Percentiles rank a stretch among this genome's conserved stretches.
Evolutionary conservation across 2,329 filamentous ascomycete species (phyloP).

Genomic region (Penicillium sp.): DNA sequence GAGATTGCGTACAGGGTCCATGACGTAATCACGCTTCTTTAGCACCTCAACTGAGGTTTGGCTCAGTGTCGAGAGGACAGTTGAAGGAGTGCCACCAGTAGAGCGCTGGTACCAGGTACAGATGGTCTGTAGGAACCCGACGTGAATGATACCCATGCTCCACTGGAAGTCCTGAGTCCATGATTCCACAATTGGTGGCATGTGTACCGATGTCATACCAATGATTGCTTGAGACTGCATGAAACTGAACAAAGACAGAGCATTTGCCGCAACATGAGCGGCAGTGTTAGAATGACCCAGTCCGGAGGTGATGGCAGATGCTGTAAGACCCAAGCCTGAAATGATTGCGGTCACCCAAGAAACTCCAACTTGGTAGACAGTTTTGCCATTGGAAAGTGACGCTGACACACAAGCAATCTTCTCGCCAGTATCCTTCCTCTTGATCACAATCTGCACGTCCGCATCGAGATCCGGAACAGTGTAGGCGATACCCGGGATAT

Average conservation of each 20-base stretch:
- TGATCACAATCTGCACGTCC: slow-evolving; percentile 78
- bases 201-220: slow-evolving; percentile 75
- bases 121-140: slow-evolving; percentile 83
- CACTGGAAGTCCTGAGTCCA: slow-evolving; percentile 99
- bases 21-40: slow-evolving; percentile 55
- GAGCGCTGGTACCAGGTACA: slow-evolving; percentile 95
- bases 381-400: slow-evolving; percentile 84
- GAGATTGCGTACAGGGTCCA: slow-evolving; percentile 30
- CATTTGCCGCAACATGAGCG: slow-evolving; percentile 90
- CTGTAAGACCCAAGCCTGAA: slow-evolving; percentile 76
- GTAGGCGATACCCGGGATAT: slow-evolving; percentile 83
- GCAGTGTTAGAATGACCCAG: slow-evolving; percentile 92
- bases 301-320: slow-evolving; percentile 85
- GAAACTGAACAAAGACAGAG: slow-evolving; percentile 89
- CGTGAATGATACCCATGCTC: slow-evolving; percentile 92
- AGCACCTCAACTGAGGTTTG: slow-evolving; percentile 81
- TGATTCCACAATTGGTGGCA: slow-evolving; percentile 83
- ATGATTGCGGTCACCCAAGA: slow-evolving; percentile 89
- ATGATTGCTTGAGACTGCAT: slow-evolving; percentile 94
- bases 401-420: slow-evolving; percentile 86
- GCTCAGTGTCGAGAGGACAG: slow-evolving; percentile 70
- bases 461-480: slow-evolving; percentile 89
- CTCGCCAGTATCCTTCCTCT: slow-evolving; percentile 61
- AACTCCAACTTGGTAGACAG: slow-evolving; percentile 82
- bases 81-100: slow-evolving; percentile 82